Evolutionary conservation across 1,139 yeast genomes (phyloP), one percentile per base, ranked within the genome.

Genomic region (Pichiaceae sp.): DNA sequence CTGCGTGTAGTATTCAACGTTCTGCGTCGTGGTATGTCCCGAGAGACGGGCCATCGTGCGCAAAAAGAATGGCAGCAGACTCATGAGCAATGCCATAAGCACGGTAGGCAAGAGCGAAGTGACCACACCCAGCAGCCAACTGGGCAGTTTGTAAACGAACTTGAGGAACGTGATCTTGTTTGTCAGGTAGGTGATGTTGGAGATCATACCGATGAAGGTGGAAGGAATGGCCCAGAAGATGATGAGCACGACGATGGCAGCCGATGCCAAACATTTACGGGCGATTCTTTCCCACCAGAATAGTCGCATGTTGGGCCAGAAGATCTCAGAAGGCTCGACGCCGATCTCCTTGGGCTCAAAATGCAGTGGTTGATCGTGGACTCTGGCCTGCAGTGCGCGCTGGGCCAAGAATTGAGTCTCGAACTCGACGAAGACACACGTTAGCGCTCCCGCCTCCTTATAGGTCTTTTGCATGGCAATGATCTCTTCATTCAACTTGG

Each of bases 211-310:
- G 18, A 85, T 83, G 43, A 84, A 78, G 4, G 94, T 85, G 12
- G 84, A 91, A 2, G 95, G 95, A 42, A 85, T 69, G 26, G 93
- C 80, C 95, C 95, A 85, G 47, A 84, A 76, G 16, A 83, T 64
- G 36, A 84, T 68, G 47, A 80, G 59, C 3, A 75, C 67, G 30
- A 66, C 55, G 45, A 86, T 71, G 12, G 78, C 75, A 16, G 78
- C 68, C 37, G 66, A 52, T 1, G 95, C 82, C 40, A 70, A 72
- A 20, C 73, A 54, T 33, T 64, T 60, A 62, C 91, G 72, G 23
- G 73, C 60, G 34, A 81, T 59, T 49, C 87, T 69, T 61, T 82
- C 94, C 82, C 87, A 80, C 94, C 95, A 84, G 45, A 74, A 71
- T 59, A 86, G 59, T 49, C 93, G 71, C 71, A 87, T 62, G 51